A percentile compares a stretch with the other conserved stretches of the same genome.
These are phyloP conservation scores for Dioszegia aurantiaca DNA, from an alignment of 768 basidiomycete species.

Conservation along the genomic window DNA sequence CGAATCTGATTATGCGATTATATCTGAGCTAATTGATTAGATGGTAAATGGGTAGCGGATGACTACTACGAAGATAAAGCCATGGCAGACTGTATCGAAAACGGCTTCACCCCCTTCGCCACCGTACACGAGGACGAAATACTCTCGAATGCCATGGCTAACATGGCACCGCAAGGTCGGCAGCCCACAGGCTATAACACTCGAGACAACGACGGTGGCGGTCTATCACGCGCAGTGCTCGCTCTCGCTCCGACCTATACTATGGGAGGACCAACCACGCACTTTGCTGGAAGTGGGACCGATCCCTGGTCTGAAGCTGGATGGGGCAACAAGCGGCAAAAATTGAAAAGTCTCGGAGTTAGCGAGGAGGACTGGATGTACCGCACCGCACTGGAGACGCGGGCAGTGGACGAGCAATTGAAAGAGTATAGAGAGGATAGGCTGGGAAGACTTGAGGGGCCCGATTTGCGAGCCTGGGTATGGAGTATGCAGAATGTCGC, in stretches of 20 bases:
- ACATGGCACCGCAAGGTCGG: constrained; percentile 24
- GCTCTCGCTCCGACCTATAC: constrained; percentile 69
- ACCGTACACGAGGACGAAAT: constrained; percentile 54
- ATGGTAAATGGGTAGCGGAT: constrained; percentile 87
- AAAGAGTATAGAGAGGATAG: constrained; percentile 45
- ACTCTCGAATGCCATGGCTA: constrained; percentile 71
- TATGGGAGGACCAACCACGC: constrained; percentile 85
- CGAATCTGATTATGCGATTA: too few species aligned
- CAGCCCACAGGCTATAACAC: not conserved
- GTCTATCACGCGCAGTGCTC: constrained; percentile 11
- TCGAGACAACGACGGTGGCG: constrained; percentile 4
- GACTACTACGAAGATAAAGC: constrained; percentile 93
- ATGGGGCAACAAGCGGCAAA: constrained; percentile 75
- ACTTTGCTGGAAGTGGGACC: constrained; percentile 78
- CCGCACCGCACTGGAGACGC: constrained; percentile 66
- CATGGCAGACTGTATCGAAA: constrained; percentile 70
- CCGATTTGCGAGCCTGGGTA: constrained; percentile 33
- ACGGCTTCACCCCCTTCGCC: constrained; percentile 77
- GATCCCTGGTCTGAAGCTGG: constrained; percentile 88
- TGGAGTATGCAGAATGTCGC: constrained; percentile 15
- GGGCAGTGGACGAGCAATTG: constrained; percentile 59
- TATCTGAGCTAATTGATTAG: constrained; percentile 53
- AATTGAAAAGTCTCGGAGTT: constrained; percentile 74
- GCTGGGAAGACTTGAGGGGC: constrained; percentile 31
- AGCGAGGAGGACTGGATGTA: constrained; percentile 91